Evolutionary conservation across 2,329 filamentous ascomycete genomes (phyloP).

Genomic region (Pseudogymnoascus sp.): DNA sequence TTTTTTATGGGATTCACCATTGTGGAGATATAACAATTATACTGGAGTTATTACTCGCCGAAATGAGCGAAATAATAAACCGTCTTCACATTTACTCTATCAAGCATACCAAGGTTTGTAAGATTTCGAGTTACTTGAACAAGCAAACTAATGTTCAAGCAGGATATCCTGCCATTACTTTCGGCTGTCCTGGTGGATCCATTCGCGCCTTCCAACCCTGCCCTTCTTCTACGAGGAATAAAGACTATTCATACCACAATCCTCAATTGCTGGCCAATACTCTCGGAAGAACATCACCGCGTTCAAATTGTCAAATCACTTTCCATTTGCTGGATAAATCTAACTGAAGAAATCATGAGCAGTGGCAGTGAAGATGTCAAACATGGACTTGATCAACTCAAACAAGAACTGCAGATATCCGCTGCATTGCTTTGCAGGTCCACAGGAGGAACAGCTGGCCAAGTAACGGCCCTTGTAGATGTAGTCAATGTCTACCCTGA

Average conservation of each 20-base stretch:
- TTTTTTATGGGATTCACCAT: slow-evolving; percentile 50
- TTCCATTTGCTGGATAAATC: slow-evolving; percentile 54
- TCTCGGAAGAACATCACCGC: slow-evolving; percentile 47
- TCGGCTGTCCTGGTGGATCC: slow-evolving; percentile 60
- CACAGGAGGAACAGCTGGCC: slow-evolving; percentile 12
- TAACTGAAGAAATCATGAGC: slow-evolving; percentile 32
- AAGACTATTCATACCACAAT: slow-evolving; percentile 51
- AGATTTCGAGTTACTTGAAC: slow-evolving; percentile 23
- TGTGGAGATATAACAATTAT: slow-evolving; percentile 51
- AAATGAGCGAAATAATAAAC: slow-evolving; percentile 43
- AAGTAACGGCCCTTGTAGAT: not conserved
- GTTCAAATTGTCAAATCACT: slow-evolving; percentile 58
- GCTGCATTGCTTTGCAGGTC: slow-evolving; percentile 21
- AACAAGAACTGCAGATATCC: slow-evolving; percentile 17
- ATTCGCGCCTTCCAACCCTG: slow-evolving; percentile 50
- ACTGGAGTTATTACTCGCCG: slow-evolving; percentile 46
- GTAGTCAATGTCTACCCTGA: not conserved
- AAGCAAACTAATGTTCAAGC: not conserved
- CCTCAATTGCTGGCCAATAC: slow-evolving; percentile 60
- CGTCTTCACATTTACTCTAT: slow-evolving; percentile 54
- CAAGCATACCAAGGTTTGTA: slow-evolving; percentile 57
- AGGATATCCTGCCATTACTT: slow-evolving; percentile 62
- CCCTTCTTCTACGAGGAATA: slow-evolving; percentile 42
- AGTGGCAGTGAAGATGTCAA: not conserved
- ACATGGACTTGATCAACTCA: slow-evolving; percentile 13